A percentile compares a stretch with the other conserved stretches of the same genome.
phyloP scores from a whole-genome alignment of 257 asterid species.

The Gentiana straminea region DNA sequence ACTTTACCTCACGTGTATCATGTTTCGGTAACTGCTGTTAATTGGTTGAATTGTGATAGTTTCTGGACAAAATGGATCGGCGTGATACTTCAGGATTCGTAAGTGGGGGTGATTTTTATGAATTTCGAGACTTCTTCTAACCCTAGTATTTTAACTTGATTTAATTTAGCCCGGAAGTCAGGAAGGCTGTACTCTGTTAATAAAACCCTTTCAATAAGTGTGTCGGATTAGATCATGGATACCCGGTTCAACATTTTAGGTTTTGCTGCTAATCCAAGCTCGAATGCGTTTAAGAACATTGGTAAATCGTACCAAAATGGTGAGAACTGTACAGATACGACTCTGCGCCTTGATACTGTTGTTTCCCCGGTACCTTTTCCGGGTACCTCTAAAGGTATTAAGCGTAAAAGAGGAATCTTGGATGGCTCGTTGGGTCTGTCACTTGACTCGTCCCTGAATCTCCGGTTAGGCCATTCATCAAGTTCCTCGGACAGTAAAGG shows the following conservation, averaged over 20 bases:
- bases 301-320: slow-evolving; percentile 39
- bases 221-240: slow-evolving; percentile 51
- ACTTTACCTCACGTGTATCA: slow-evolving; percentile 17
- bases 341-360: slow-evolving; percentile 63
- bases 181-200: slow-evolving; percentile 59
- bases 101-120: slow-evolving; percentile 81
- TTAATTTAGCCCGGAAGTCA: slow-evolving; percentile 63
- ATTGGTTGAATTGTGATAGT: slow-evolving; percentile 11
- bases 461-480: slow-evolving; percentile 71
- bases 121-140: slow-evolving; percentile 60
- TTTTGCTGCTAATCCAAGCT: slow-evolving; percentile 58
- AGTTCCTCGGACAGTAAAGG: slow-evolving; percentile 95
- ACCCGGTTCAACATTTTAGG: slow-evolving; percentile 54
- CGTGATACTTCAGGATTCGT: slow-evolving; percentile 96
- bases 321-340: slow-evolving; percentile 50
- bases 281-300: slow-evolving; percentile 53
- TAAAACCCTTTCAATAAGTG: slow-evolving; percentile 39
- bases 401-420: slow-evolving; percentile 54
- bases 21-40: slow-evolving; percentile 26
- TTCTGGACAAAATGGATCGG: slow-evolving; percentile 56
- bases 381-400: slow-evolving; percentile 48
- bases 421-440: slow-evolving; percentile 32
- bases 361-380: slow-evolving; percentile 28
- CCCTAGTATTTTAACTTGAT: slow-evolving; percentile 38
- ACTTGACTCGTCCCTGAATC: slow-evolving; percentile 37